Evolutionary conservation across 163 green algal species (phyloP).

Genomic region (Scenedesmus sp.): DNA sequence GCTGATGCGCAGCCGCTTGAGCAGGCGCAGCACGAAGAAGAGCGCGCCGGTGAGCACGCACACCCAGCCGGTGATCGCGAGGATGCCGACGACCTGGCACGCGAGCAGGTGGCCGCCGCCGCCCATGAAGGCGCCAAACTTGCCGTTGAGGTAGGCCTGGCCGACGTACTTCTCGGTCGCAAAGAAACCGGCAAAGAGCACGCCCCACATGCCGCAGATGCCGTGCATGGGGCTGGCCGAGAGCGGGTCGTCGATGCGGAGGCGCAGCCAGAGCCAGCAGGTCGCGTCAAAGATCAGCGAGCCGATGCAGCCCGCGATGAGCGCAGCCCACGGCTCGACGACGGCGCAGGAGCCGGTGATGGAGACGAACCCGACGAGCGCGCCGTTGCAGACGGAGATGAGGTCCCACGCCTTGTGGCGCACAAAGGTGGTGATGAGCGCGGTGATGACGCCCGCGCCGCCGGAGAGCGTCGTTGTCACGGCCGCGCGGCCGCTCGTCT

Average conservation of each 20-base stretch:
- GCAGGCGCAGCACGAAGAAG: slow-evolving; percentile 69
- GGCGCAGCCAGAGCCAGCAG: slow-evolving; percentile 68
- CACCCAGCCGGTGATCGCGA: slow-evolving; percentile 75
- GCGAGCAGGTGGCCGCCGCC: slow-evolving; percentile 68
- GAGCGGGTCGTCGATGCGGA: slow-evolving; percentile 95
- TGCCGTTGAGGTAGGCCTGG: slow-evolving; percentile 61
- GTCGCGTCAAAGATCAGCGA: slow-evolving; percentile 67
- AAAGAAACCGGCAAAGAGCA: slow-evolving; percentile 78
- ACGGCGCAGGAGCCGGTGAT: slow-evolving; percentile 82
- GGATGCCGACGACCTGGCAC: slow-evolving; percentile 73
- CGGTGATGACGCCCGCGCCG: slow-evolving; percentile 75
- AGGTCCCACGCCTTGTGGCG: slow-evolving; percentile 79
- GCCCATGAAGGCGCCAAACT: slow-evolving; percentile 75
- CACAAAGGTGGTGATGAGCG: slow-evolving; percentile 71
- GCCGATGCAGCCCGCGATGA: slow-evolving; percentile 80
- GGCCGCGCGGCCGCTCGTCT: slow-evolving; percentile 59
- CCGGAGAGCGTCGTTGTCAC: slow-evolving; percentile 92
- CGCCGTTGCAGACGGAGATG: slow-evolving; percentile 77
- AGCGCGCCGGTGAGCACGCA: slow-evolving; percentile 61
- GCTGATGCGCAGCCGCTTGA: slow-evolving; percentile 73
- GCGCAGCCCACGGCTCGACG: slow-evolving; percentile 88
- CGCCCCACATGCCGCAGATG: slow-evolving; percentile 73
- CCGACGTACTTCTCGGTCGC: slow-evolving; percentile 69
- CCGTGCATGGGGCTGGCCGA: slow-evolving; percentile 92
- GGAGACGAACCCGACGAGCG: slow-evolving; percentile 91